These are phyloP conservation scores for Tilletia indica DNA, from an alignment of 1,284 basidiomycete genomes.

Conservation along the genomic window DNA sequence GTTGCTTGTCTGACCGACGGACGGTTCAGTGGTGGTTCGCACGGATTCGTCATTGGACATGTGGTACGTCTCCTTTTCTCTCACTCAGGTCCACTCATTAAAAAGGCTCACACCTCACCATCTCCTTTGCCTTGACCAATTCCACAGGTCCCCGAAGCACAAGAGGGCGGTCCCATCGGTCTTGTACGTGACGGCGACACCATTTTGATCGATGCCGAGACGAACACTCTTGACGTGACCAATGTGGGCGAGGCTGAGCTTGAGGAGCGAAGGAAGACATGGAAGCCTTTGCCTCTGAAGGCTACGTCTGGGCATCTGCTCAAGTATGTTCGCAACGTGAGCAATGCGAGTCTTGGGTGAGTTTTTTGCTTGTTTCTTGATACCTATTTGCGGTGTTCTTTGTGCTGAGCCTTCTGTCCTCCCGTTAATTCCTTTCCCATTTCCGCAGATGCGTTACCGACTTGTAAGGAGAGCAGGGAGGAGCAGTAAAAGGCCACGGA, in stretches of 20 bases:
- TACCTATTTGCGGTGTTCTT: too few species aligned
- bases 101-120: not conserved
- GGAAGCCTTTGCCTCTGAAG: conserved; percentile 81
- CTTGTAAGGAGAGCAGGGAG: not conserved
- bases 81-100: not conserved
- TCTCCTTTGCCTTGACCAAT: not conserved
- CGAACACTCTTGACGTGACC: conserved; percentile 73
- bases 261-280: conserved; percentile 66
- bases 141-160: conserved; percentile 27
- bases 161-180: conserved; percentile 34
- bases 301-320: conserved; percentile 66
- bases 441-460: conserved; percentile 9
- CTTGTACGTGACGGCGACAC: conserved; percentile 31
- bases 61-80: conserved; percentile 19
- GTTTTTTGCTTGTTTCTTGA: conserved; percentile 55
- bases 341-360: conserved; percentile 81
- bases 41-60: conserved; percentile 36
- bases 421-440: not conserved
- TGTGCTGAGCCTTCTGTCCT: not conserved
- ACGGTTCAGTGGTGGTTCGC: conserved; percentile 22
- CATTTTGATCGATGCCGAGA: conserved; percentile 63
- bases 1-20: conserved; percentile 33
- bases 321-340: conserved; percentile 53
- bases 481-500: too few species aligned
- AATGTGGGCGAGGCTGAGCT: conserved; percentile 71